A percentile compares a stretch with the other conserved stretches of the same genome.
phyloP scores from a whole-genome alignment of 257 asterid species.

The Fraxinus quadrangulata region DNA sequence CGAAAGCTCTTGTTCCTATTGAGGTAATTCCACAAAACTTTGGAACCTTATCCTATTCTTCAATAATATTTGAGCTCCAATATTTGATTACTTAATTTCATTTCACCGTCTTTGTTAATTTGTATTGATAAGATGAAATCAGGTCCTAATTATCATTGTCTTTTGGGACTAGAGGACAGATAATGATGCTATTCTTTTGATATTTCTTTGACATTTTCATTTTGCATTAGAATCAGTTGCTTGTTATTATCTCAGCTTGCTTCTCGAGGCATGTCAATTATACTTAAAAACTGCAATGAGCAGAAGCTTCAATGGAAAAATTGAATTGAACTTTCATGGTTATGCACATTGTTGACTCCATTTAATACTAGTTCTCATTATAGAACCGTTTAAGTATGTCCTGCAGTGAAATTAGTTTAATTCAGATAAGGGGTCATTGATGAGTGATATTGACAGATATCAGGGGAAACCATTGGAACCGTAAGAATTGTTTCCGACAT shows the following conservation, averaged over 20 bases:
- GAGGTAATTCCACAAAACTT: slow-evolving; percentile 59
- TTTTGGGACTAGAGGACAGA: neutral
- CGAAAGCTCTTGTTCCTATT: slow-evolving; percentile 86
- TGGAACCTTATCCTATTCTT: neutral
- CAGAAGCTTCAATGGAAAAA: slow-evolving; percentile 1
- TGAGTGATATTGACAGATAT: slow-evolving; percentile 60
- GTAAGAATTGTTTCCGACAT: slow-evolving; percentile 89
- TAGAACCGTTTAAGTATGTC: neutral
- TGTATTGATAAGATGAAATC: neutral
- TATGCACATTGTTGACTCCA: neutral
- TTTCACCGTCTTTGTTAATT: too few species aligned
- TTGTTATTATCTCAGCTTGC: neutral
- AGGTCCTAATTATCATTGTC: neutral
- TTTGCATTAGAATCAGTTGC: neutral
- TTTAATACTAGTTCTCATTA: neutral
- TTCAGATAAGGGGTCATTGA: slow-evolving; percentile 16
- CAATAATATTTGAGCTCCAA: neutral
- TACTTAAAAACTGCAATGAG: neutral
- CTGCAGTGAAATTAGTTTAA: neutral
- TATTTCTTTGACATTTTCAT: neutral
- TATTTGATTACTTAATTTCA: too few species aligned
- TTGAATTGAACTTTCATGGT: neutral
- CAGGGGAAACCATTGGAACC: slow-evolving; percentile 88
- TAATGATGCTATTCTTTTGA: neutral
- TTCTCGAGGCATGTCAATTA: neutral